Evolutionary conservation across 2,329 filamentous ascomycete genomes (phyloP).

Genomic region (Cadophora gregata): DNA sequence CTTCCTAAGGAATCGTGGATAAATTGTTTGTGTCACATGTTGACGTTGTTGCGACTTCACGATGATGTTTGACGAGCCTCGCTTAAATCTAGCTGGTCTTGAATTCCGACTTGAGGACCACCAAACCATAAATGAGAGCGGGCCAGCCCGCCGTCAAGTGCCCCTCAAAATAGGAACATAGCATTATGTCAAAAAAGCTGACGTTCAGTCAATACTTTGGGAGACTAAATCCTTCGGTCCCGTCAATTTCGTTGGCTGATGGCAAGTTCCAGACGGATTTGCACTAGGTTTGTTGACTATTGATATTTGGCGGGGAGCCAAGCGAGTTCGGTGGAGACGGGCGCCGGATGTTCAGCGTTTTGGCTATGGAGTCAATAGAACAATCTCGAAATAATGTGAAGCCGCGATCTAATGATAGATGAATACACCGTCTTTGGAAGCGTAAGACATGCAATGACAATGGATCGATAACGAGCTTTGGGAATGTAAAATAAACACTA

Average conservation of each 20-base stretch:
- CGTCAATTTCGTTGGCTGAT: not conserved
- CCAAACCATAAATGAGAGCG: not conserved
- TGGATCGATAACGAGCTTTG: too few relatives aligned
- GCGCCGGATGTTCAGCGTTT: not conserved
- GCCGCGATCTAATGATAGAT: not conserved
- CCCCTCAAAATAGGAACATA: not conserved
- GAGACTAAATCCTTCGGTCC: not conserved
- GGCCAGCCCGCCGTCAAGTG: not conserved
- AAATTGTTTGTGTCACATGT: too few relatives aligned
- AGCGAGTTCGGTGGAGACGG: not conserved
- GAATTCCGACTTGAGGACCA: not conserved
- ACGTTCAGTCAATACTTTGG: not conserved
- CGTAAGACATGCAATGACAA: too few relatives aligned
- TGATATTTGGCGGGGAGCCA: not conserved
- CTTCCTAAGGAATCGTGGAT: too few relatives aligned
- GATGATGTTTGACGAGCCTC: not conserved
- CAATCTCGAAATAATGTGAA: not conserved
- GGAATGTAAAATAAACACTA: too few relatives aligned
- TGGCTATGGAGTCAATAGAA: not conserved
- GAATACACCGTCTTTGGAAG: too few relatives aligned
- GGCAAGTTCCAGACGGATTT: not conserved
- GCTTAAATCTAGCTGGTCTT: not conserved
- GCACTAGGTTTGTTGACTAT: not conserved
- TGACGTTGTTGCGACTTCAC: not conserved
- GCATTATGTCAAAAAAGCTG: not conserved